A percentile compares a stretch with the other conserved stretches of the same genome.
Evolutionary conservation across 2,329 filamentous ascomycete species (phyloP).

Genomic region (Penicillium sp.): DNA sequence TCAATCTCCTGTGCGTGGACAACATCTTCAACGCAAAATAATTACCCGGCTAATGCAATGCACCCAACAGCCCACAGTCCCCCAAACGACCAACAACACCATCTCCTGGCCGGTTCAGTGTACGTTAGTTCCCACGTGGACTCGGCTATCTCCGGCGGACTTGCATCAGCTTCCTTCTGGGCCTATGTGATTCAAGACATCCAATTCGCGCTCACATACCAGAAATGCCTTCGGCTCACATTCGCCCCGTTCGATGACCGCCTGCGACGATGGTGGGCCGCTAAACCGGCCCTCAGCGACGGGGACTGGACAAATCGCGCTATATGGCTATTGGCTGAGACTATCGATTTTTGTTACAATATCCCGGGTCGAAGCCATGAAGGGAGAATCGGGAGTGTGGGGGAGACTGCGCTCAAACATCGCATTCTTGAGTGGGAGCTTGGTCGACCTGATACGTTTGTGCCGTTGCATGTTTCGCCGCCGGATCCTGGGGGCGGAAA

Average conservation of each 20-base stretch:
- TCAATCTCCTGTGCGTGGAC: slow-evolving; percentile 28
- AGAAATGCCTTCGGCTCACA: slow-evolving; percentile 26
- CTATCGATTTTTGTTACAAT: slow-evolving; percentile 29
- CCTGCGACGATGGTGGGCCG: slow-evolving; percentile 23
- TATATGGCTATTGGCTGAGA: slow-evolving; percentile 29
- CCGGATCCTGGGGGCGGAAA: slow-evolving; percentile 22
- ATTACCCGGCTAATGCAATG: slow-evolving; percentile 1
- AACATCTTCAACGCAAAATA: not conserved
- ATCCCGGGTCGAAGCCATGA: slow-evolving; percentile 16
- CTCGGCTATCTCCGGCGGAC: slow-evolving; percentile 26
- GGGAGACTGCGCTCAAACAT: slow-evolving; percentile 17
- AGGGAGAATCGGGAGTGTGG: slow-evolving; percentile 11
- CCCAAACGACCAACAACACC: slow-evolving; percentile 28
- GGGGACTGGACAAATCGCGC: slow-evolving; percentile 29
- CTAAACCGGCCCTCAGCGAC: slow-evolving; percentile 20
- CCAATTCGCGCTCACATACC: slow-evolving; percentile 28
- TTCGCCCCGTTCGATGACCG: slow-evolving; percentile 27
- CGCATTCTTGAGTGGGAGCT: slow-evolving; percentile 26
- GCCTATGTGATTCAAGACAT: slow-evolving; percentile 32
- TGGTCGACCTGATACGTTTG: slow-evolving; percentile 22
- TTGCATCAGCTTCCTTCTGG: slow-evolving; percentile 31
- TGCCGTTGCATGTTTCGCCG: slow-evolving; percentile 25
- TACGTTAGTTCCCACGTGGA: slow-evolving; percentile 30
- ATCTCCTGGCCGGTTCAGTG: slow-evolving; percentile 30
- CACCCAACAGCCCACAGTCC: slow-evolving; percentile 22